Evolutionary conservation across 228 moss, liverwort and hornwort genomes (phyloP).

Genomic region (Sphagnum magellanicum): DNA sequence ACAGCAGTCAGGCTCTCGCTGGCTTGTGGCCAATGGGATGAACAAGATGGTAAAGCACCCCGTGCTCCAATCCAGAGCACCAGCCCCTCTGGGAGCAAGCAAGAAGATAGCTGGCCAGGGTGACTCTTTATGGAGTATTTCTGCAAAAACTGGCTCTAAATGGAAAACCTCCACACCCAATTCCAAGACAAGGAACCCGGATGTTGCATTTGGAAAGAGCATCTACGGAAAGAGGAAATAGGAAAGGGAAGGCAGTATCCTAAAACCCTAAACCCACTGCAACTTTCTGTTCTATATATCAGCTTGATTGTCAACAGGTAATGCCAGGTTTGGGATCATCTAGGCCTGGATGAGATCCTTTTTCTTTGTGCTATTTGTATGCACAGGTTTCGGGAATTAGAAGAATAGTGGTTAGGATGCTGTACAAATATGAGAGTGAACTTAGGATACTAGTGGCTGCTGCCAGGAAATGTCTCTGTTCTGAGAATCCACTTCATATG

Average conservation of each 20-base stretch:
- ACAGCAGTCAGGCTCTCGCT: conserved; percentile 89
- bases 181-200: conserved; percentile 83
- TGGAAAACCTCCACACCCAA: conserved; percentile 61
- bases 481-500: too few species aligned
- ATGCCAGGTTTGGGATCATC: too few species aligned
- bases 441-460: too few species aligned
- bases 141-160: conserved; percentile 68
- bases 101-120: conserved; percentile 29
- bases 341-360: too few species aligned
- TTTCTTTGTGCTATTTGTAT: too few species aligned
- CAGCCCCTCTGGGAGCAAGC: conserved; percentile 21
- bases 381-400: too few species aligned
- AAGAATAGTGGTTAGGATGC: too few species aligned
- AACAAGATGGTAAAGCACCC: conserved; percentile 59
- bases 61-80: conserved; percentile 39
- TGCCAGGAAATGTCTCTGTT: too few species aligned
- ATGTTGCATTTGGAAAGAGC: conserved; percentile 55
- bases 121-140: conserved; percentile 92
- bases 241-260: background rate
- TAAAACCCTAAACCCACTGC: too few species aligned
- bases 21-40: conserved; percentile 98
- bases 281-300: too few species aligned
- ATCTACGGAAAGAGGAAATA: conserved; percentile 58
- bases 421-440: too few species aligned
- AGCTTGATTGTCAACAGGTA: too few species aligned